phyloP scores from a whole-genome alignment of 495 filamentous ascomycete genomes.

The Poronia punctata region DNA sequence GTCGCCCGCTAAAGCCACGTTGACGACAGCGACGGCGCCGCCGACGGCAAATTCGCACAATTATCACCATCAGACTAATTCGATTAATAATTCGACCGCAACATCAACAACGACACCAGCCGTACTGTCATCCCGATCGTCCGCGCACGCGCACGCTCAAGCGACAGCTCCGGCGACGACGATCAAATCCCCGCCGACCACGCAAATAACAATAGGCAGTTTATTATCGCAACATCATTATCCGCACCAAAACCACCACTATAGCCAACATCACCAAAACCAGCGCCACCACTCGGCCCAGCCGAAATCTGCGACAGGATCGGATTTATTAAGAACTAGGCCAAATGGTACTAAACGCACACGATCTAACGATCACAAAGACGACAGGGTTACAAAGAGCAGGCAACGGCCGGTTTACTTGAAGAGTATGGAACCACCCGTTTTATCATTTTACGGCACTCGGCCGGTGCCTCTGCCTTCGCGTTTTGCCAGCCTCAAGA shows the following conservation, averaged over 20 bases:
- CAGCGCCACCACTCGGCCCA: neutral
- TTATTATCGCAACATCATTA: slow-evolving; percentile 5
- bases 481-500: slow-evolving; percentile 73
- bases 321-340: slow-evolving; percentile 9
- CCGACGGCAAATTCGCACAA: slow-evolving; percentile 9
- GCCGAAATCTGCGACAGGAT: neutral
- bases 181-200: slow-evolving; percentile 3
- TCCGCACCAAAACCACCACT: slow-evolving; percentile 8
- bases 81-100: too few species aligned
- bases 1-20: slow-evolving; percentile 3
- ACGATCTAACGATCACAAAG: slow-evolving; percentile 23
- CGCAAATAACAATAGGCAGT: neutral
- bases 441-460: slow-evolving; percentile 64
- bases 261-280: neutral
- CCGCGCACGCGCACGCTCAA: too few species aligned
- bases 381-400: slow-evolving; percentile 23
- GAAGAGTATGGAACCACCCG: slow-evolving; percentile 63
- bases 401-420: slow-evolving; percentile 19
- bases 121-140: slow-evolving; percentile 3
- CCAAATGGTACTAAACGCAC: slow-evolving; percentile 24
- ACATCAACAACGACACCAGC: slow-evolving; percentile 7
- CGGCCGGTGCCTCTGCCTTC: slow-evolving; percentile 65
- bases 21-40: slow-evolving; percentile 17
- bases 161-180: slow-evolving; percentile 6
- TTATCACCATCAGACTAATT: too few species aligned